Percentiles rank a stretch among this genome's conserved stretches.
These are phyloP conservation scores for Balakata baccata DNA, from an alignment of 345 rosid species.

Conservation along the genomic window DNA sequence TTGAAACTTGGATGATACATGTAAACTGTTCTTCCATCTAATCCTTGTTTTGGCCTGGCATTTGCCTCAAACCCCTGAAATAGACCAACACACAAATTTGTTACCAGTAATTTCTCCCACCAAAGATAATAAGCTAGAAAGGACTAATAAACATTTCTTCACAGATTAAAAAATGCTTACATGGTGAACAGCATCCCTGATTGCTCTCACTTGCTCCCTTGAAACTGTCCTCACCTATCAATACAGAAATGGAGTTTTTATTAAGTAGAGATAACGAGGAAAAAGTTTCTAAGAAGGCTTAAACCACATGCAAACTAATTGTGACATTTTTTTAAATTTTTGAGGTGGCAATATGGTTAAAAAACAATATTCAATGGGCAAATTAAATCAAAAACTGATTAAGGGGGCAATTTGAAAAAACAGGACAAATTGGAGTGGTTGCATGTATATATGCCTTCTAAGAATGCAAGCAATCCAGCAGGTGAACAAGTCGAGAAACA, in stretches of 20 bases:
- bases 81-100: background rate
- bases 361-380: no score
- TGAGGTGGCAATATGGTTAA: no score
- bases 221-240: constrained; percentile 62
- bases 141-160: background rate
- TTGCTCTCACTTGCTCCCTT: constrained; percentile 48
- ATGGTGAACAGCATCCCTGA: constrained; percentile 55
- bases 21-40: constrained; percentile 34
- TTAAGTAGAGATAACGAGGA: background rate
- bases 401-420: no score
- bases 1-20: background rate
- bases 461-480: no score
- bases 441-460: no score
- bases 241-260: background rate
- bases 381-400: no score
- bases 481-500: no score
- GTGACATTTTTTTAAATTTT: no score
- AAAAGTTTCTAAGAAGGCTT: background rate
- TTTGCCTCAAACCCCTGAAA: constrained; percentile 55
- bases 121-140: no score
- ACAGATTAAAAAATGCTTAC: constrained; percentile 32
- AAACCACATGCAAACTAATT: no score
- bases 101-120: no score
- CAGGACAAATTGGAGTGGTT: no score
- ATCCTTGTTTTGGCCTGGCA: constrained; percentile 63